phyloP scores from a whole-genome alignment of 2,329 filamentous ascomycete genomes.

The Macrophomina pseudophaseolina region DNA sequence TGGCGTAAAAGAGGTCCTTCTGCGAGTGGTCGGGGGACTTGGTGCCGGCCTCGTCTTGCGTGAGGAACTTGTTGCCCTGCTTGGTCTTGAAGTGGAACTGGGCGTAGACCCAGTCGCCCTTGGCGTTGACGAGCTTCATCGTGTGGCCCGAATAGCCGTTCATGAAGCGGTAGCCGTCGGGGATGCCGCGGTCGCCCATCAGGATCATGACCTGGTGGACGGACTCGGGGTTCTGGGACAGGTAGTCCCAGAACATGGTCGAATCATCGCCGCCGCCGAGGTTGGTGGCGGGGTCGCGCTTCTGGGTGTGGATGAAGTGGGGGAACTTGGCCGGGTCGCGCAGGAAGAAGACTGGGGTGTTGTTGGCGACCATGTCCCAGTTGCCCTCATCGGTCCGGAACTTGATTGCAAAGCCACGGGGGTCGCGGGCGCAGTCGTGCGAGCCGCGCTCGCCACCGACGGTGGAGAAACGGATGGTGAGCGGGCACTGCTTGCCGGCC shows the following conservation, averaged over 20 bases:
- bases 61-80: slow-evolving; percentile 59
- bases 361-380: slow-evolving; percentile 74
- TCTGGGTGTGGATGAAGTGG: slow-evolving; percentile 75
- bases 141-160: slow-evolving; percentile 61
- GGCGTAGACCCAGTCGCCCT: slow-evolving; percentile 58
- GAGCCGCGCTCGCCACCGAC: slow-evolving; percentile 76
- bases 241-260: slow-evolving; percentile 71
- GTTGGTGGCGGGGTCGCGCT: slow-evolving; percentile 73
- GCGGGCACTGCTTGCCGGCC: slow-evolving; percentile 71
- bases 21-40: slow-evolving; percentile 59
- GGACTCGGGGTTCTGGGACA: slow-evolving; percentile 59
- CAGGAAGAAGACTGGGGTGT: slow-evolving; percentile 78
- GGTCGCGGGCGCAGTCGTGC: slow-evolving; percentile 73
- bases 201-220: slow-evolving; percentile 61
- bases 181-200: slow-evolving; percentile 61
- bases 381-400: slow-evolving; percentile 77
- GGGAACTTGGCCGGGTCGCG: slow-evolving; percentile 76
- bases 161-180: slow-evolving; percentile 61
- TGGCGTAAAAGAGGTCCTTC: slow-evolving; percentile 58
- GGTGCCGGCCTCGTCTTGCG: slow-evolving; percentile 56
- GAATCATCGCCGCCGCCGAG: slow-evolving; percentile 68
- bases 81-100: slow-evolving; percentile 61
- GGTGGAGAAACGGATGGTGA: slow-evolving; percentile 74
- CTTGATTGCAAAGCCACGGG: slow-evolving; percentile 74
- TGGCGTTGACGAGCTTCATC: slow-evolving; percentile 59